Base-by-base conservation (phyloP, 2,329 filamentous ascomycete species). In the Sporothrix curviconia region DNA sequence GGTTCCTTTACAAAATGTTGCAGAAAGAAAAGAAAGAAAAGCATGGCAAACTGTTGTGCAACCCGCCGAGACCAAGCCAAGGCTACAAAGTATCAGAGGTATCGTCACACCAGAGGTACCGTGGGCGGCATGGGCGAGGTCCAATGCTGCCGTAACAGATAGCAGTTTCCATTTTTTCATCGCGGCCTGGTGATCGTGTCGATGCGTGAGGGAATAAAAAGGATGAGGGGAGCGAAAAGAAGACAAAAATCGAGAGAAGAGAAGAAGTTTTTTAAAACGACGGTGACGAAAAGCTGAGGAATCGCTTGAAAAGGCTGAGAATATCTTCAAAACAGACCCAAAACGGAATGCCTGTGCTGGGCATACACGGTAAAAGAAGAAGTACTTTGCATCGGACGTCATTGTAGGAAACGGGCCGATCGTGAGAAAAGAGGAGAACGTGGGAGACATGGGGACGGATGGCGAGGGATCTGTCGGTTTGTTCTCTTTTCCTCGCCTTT, bases 401-500 rank as follows among this genome's bases (percentile, higher is more conserved):
- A 44, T 43, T 17, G 37, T 39, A 32, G 24, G 28, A 54, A 54
- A 54, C 51, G 51, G 51, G 36, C 51, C 51, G 51, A 54, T 54
- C 51, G 37, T 17, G 28, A 54, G 51, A 54, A 22, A 43, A 53
- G 47, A 50, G 47, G 47, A 37, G 47, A 50, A 37, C 19, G 32
- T n/a, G n/a, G n/a, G n/a, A n/a, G n/a, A n/a, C n/a, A n/a, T 25
- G 47, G 47, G 32, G 47, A 50, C n/a, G n/a, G 47, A 37, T 50
- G 32, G 32, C 47, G 19, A 32, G 34, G 49, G 34, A 24, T 12
- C 7, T 40, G 3, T 40, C 14, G 34, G 36, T 42, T 32, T 42
- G 6, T 5, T 40, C n/a, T 17, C 8, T 19, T 3, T 9, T 17
- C 14, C 17, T 32, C 30, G 14, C 11, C 28, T 32, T 9, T 28